Base-by-base conservation (phyloP, 2,329 filamentous ascomycete genomes). In the Berkeleyomyces rouxiae region DNA sequence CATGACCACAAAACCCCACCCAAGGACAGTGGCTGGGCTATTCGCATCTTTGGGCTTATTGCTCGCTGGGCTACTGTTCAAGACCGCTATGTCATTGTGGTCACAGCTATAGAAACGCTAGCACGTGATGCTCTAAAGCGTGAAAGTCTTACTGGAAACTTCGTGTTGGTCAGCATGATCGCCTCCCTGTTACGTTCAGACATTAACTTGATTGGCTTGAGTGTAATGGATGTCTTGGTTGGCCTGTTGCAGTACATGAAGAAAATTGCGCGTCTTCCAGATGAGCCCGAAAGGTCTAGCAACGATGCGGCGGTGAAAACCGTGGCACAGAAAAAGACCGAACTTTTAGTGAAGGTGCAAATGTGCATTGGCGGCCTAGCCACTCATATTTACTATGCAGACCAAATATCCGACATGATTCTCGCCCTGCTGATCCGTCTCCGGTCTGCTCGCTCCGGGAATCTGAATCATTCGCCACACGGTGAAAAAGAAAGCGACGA, bases 331-430 rank as follows among this genome's bases (percentile, higher is more conserved):
- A 71, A 86, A 63, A 80, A 85, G 59, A 78, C 79, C 66, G 80
- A 85, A 67, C 77, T 96, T 13, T 75, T 96, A 37, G 73, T 77
- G 42, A 82, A 85, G 40, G 79, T 97, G 13, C 86, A 93, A 71
- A 79, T 82, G 67, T 95, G 89, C 73, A 90, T 96, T 65, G 90
- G 90, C n/a, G 84, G 91, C 70, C 77, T 99, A 37, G 90, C 91
- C 2, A 96, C 89, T 0, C 93, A 99, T 70, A 85, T 96, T 40
- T 99, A 99, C 76, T 99, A 99, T 71, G 88, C 88, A 1, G 92
- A 97, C 68, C 93, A 99, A 72, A 89, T 97, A 62, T 85, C 88
- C 1, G 93, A 99, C 72, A 96, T 97, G 90, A 84, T 96, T 60
- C 81, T 84, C 23, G 84, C 89, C 0, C 85, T 97, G 53, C 75